Evolutionary conservation across 1,139 yeast species (phyloP).

Genomic region (Sugiyamaella japonica): DNA sequence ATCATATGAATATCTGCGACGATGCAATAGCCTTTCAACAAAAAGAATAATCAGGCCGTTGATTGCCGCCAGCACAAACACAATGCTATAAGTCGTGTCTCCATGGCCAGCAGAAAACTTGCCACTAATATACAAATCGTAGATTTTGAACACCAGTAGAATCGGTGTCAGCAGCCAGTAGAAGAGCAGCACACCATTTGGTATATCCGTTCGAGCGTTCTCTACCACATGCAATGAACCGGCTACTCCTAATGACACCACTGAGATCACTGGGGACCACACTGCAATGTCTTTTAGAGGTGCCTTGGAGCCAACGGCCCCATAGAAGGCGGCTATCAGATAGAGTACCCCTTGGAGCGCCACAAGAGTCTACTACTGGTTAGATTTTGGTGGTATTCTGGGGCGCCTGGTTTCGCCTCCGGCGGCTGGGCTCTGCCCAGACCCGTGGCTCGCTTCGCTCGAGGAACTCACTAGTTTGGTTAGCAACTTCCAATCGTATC

Average conservation of each 20-base stretch:
- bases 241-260: slow-evolving; percentile 52
- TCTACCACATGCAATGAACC: slow-evolving; percentile 68
- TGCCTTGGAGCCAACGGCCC: slow-evolving; percentile 30
- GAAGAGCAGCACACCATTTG: slow-evolving; percentile 68
- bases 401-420: not conserved
- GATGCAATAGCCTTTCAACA: slow-evolving; percentile 56
- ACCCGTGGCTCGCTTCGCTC: not conserved
- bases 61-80: slow-evolving; percentile 49
- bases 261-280: slow-evolving; percentile 46
- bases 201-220: slow-evolving; percentile 59
- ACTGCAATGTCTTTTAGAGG: slow-evolving; percentile 45
- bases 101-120: slow-evolving; percentile 34
- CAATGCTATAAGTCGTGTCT: slow-evolving; percentile 35
- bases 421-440: slow-evolving; percentile 5
- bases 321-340: slow-evolving; percentile 34
- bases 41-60: slow-evolving; percentile 54
- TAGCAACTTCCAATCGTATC: slow-evolving; percentile 46
- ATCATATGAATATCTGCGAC: slow-evolving; percentile 46
- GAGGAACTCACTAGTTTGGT: slow-evolving; percentile 41
- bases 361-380: slow-evolving; percentile 6
- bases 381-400: not conserved
- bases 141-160: slow-evolving; percentile 45
- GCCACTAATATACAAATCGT: slow-evolving; percentile 54
- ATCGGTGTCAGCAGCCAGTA: slow-evolving; percentile 69
- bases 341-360: slow-evolving; percentile 45